These are phyloP conservation scores for Monosporascus sp. DNA, from an alignment of 2,329 filamentous ascomycete species.

Conservation along the genomic window DNA sequence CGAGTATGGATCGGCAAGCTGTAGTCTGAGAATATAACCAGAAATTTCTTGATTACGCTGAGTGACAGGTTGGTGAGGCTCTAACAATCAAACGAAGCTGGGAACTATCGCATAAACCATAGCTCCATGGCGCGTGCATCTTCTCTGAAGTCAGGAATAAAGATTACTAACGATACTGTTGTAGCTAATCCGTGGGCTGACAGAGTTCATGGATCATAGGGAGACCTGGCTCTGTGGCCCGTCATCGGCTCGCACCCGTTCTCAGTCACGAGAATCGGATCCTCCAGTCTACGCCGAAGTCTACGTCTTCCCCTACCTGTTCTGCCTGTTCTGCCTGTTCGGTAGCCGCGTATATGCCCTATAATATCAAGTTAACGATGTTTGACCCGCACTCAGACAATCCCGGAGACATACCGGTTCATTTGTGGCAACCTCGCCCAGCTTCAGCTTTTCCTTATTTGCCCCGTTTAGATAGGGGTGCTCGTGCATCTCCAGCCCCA, in stretches of 20 bases:
- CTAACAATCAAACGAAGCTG: too few species aligned
- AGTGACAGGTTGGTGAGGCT: too few species aligned
- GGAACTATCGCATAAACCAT: too few species aligned
- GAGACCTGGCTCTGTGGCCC: constrained; percentile 21
- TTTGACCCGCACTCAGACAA: neutral
- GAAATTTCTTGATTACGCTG: too few species aligned
- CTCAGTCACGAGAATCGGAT: constrained; percentile 23
- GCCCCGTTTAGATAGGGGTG: constrained; percentile 26
- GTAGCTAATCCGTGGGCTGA: neutral
- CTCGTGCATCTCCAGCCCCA: constrained; percentile 24
- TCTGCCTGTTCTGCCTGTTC: constrained; percentile 18
- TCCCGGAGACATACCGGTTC: constrained; percentile 18
- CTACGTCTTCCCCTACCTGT: constrained; percentile 14
- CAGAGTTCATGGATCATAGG: constrained; percentile 16
- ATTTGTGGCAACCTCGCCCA: constrained; percentile 21
- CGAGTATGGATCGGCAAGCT: too few species aligned
- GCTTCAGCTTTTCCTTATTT: constrained; percentile 20
- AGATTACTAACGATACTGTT: too few species aligned
- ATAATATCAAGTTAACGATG: neutral
- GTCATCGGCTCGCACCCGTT: constrained; percentile 21
- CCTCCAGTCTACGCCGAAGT: constrained; percentile 23
- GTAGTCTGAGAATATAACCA: too few species aligned
- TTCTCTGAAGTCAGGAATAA: neutral
- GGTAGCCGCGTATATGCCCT: constrained; percentile 26
- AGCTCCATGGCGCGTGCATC: too few species aligned